Evolutionary conservation across 1,284 basidiomycete genomes (phyloP), one percentile per base, ranked within the genome.

Genomic region (Ceratobasidium papillatum): DNA sequence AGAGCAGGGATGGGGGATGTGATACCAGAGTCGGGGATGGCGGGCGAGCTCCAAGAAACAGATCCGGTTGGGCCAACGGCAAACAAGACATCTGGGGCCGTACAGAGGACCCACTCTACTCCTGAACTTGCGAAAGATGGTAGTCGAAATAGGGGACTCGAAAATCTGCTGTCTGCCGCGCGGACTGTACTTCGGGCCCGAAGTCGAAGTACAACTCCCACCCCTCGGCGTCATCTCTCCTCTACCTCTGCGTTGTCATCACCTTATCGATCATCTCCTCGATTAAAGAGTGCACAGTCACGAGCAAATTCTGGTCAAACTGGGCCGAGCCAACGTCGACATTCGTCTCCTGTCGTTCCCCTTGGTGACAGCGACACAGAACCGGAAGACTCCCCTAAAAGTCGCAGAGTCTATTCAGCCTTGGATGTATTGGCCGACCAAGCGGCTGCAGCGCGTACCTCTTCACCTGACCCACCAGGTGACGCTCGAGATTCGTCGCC

Each of bases 181-280:
- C 54, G 71, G 45, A 73, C 59, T 51, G 59, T 73, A 30, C 49
- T 73, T 25, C 58, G 71, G 3, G 59, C 71, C 34, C 71, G 71
- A 58, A 73, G 71, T 36, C 71, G 52, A 36, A 73, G 71, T 43
- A 59, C 58, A 27, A 62, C 71, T 36, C 71, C 71, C 32, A 73
- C 71, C n/a, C 71, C 41, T n/a, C 58, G 32, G n/a, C 45, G 71
- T 41, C 34, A 73, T 14, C 43, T 63, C 49, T 38, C 58, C 45
- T 73, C 71, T 14, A 27, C 27, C 36, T 73, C 71, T 32, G 52
- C 52, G 43, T 34, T 73, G n/a, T 22, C 71, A 47, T 73, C 71
- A 30, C 71, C 71, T 36, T 59, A 47, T 49, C 71, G 58, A 34
- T 58, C 27, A 41, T 59, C 71, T n/a, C 47, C 71, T 52, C 59